Evolutionary conservation across 768 basidiomycete genomes (phyloP).

Genomic region (Suillus plorans): DNA sequence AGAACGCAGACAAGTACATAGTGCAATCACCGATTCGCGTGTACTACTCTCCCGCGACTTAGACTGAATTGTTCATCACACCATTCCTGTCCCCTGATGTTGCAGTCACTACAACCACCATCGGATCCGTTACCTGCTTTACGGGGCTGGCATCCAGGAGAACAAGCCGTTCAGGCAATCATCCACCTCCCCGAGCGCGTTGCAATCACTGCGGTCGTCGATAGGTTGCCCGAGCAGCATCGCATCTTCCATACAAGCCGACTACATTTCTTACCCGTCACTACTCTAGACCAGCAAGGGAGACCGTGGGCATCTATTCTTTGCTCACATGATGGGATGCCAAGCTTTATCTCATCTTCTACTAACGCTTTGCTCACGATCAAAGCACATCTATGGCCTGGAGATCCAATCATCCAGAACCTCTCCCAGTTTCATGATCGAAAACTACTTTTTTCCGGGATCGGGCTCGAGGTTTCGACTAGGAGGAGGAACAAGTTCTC

Average conservation of each 20-base stretch:
- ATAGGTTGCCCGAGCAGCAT: conserved; percentile 30
- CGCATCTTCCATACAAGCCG: conserved; percentile 31
- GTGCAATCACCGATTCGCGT: too few relatives aligned
- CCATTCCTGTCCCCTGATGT: neutral
- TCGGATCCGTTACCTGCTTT: conserved; percentile 17
- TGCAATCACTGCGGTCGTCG: conserved; percentile 22
- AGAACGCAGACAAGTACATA: too few relatives aligned
- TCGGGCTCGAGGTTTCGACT: conserved; percentile 59
- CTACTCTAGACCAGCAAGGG: conserved; percentile 30
- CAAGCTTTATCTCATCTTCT: conserved; percentile 29
- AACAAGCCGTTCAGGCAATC: conserved; percentile 26
- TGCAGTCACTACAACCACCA: neutral
- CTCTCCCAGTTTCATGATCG: conserved; percentile 15
- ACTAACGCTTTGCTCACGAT: conserved; percentile 20
- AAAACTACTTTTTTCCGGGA: conserved; percentile 47
- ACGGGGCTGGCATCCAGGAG: conserved; percentile 45
- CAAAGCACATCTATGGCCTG: conserved; percentile 34
- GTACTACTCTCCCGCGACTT: neutral
- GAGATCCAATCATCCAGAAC: conserved; percentile 52
- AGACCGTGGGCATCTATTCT: conserved; percentile 35
- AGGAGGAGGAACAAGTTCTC: conserved; percentile 64
- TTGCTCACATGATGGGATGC: conserved; percentile 24
- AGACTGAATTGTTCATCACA: neutral
- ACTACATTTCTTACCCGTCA: conserved; percentile 31
- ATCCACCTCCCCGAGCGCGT: conserved; percentile 25